Base-by-base conservation (phyloP, 2,329 filamentous ascomycete genomes). In the Diatrype stigma region DNA sequence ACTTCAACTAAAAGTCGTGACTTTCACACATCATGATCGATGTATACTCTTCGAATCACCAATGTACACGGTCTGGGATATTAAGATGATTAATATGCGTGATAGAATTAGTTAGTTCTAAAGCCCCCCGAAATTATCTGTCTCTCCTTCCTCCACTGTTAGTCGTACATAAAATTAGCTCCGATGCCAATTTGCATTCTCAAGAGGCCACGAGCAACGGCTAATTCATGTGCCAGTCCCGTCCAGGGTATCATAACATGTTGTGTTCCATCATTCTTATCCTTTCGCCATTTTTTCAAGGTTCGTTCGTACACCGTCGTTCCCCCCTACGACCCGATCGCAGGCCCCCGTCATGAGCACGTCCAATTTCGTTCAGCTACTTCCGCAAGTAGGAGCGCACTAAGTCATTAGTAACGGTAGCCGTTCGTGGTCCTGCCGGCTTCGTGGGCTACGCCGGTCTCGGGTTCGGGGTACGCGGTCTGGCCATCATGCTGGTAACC, bases 401-500 rank as follows among this genome's bases (percentile, higher is more conserved):
- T n/a, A 48, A 48, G 45, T 51, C 50, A 17, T 55, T 58, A 44
- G 47, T 64, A 64, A 6, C 50, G 52, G 48, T 61, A 60, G 2
- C 58, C 61, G 21, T 44, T 44, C 11, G 40, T 44, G 40, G 21
- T 44, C 40, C 40, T 44, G 59, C 53, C 32, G 59, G 56, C 35
- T 3, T 44, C 40, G 22, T 50, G 42, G 19, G 54, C 49, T 6
- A 49, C 51, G 7, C 53, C 56, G 2, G 53, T 55, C 42, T 67
- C 64, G n/a, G 64, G 65, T 40, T 67, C 64, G 17, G 64, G 65
- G 38, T 66, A 67, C 3, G 63, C 64, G 4, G 53, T 56, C 42
- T 61, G 58, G n/a, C 64, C 66, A 22, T 67, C 59, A 28, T 66
- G 55, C 40, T 59, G 56, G 52, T 59, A 59, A 7, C 60, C 60